Conservation (phyloP, 2,329 filamentous ascomycete genomes). For the Fusarium heterosporum region DNA sequence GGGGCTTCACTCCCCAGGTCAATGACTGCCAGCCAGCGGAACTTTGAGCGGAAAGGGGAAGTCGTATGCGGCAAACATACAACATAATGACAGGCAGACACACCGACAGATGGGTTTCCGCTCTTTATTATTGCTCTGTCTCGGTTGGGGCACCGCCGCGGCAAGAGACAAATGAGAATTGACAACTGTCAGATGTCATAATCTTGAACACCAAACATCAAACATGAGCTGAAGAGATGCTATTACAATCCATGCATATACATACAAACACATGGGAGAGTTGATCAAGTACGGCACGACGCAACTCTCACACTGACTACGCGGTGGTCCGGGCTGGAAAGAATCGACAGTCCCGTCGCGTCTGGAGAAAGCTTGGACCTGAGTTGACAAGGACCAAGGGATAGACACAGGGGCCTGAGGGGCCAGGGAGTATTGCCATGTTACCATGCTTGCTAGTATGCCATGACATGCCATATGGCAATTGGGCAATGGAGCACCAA, state of each 20-base stretch:
- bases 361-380: slow-evolving; percentile 38
- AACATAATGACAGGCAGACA: slow-evolving; percentile 27
- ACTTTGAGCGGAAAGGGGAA: slow-evolving; percentile 33
- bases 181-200: slow-evolving; percentile 33
- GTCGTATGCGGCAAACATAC: slow-evolving; percentile 30
- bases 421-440: neutral
- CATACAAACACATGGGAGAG: slow-evolving; percentile 1
- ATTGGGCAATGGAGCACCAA: slow-evolving; percentile 24
- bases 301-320: slow-evolving; percentile 37
- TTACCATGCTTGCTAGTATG: neutral
- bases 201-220: slow-evolving; percentile 26
- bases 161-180: slow-evolving; percentile 27
- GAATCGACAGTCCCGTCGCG: slow-evolving; percentile 24
- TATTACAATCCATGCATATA: slow-evolving; percentile 2
- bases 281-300: slow-evolving; percentile 35
- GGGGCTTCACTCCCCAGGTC: slow-evolving; percentile 20
- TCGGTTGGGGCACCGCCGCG: slow-evolving; percentile 38
- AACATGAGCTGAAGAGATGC: slow-evolving; percentile 25
- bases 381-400: slow-evolving; percentile 23
- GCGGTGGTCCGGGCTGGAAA: slow-evolving; percentile 28
- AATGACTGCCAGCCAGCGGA: slow-evolving; percentile 21
- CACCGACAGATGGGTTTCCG: slow-evolving; percentile 22
- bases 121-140: slow-evolving; percentile 6
- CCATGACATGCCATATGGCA: neutral
- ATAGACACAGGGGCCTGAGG: slow-evolving; percentile 30